These are phyloP conservation scores for Trametes polyzona DNA, from an alignment of 1,284 basidiomycete genomes.

Conservation along the genomic window DNA sequence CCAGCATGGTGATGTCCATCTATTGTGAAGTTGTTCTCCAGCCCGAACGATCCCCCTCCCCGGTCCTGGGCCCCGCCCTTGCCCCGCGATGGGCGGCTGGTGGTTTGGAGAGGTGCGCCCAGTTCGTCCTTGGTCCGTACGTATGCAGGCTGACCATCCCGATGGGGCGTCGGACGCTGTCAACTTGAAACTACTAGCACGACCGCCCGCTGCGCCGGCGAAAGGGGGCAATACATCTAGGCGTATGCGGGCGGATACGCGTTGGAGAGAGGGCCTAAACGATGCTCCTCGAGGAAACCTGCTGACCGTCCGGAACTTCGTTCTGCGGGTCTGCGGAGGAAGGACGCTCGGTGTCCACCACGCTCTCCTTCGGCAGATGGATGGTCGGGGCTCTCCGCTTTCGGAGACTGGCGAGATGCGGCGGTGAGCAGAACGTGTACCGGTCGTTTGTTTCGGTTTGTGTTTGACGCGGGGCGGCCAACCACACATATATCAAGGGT, in stretches of 20 bases:
- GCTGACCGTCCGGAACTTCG: slow-evolving; percentile 1
- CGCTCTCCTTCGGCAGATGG: neutral
- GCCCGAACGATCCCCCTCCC: neutral
- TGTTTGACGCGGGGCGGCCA: neutral
- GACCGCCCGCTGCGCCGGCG: slow-evolving; percentile 1
- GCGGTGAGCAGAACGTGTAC: neutral
- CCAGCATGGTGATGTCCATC: neutral
- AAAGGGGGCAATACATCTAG: neutral
- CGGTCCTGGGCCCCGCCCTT: neutral
- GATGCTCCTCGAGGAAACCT: neutral
- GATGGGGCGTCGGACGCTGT: slow-evolving; percentile 2
- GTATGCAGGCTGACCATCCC: neutral
- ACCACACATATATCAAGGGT: neutral
- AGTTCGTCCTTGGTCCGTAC: neutral
- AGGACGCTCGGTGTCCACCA: neutral
- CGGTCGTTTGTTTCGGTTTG: neutral
- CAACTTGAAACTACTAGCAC: neutral
- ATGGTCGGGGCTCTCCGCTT: neutral
- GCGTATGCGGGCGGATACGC: neutral
- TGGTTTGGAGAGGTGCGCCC: neutral
- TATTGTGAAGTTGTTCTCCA: neutral
- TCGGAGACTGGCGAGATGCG: neutral
- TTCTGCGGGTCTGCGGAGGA: neutral
- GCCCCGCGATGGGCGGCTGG: neutral
- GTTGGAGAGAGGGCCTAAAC: neutral